Evolutionary conservation across 202 grass and related monocot genomes (phyloP), one percentile per base, ranked within the genome.

Genomic region (Miscanthus sacchariflorus): DNA sequence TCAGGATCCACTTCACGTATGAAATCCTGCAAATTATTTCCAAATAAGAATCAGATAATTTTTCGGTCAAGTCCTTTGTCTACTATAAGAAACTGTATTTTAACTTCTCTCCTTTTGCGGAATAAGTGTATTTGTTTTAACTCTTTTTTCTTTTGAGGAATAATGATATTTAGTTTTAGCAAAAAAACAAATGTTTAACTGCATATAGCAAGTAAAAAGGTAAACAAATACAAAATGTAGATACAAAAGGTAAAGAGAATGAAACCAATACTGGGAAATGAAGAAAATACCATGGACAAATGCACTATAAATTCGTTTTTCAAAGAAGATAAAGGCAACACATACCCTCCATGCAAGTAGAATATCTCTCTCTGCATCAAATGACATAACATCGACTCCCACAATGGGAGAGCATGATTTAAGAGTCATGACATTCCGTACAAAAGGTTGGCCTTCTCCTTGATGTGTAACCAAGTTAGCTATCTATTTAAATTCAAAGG

Each of bases 281-380:
- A 52, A 82, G 52, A 77, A 39, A 39, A 33, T 39, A 50, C 4
- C 61, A 50, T 68, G 59, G 17, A 64, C 36, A 36, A 49, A 79
- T 25, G 54, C 70, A 4, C 24, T 66, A 66, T 66, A 66, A 13
- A 66, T 66, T 66, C 11, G 1, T 66, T 66, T 66, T 66, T 12
- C 23, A 66, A 66, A 28, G 19, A 59, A n/a, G 63, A 27, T 28
- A 66, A 28, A 66, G 63, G 24, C 23, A 90, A 14, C 14, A 91
- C 91, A 88, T 90, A 99, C 96, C 89, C 91, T 95, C 96, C 96
- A 99, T 92, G 96, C 96, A 86, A 99, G 89, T 83, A 99, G 89
- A 86, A 96, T 83, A 80, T 90, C 88, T 87, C 79, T 93, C 79
- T 99, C 96, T 28, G 88, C 92, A 40, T 99, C 89, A 95, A 99